Percentiles rank a stretch among this genome's conserved stretches.
Conservation (phyloP, 139 green algal species). For the Edaphochlamys debaryana region DNA sequence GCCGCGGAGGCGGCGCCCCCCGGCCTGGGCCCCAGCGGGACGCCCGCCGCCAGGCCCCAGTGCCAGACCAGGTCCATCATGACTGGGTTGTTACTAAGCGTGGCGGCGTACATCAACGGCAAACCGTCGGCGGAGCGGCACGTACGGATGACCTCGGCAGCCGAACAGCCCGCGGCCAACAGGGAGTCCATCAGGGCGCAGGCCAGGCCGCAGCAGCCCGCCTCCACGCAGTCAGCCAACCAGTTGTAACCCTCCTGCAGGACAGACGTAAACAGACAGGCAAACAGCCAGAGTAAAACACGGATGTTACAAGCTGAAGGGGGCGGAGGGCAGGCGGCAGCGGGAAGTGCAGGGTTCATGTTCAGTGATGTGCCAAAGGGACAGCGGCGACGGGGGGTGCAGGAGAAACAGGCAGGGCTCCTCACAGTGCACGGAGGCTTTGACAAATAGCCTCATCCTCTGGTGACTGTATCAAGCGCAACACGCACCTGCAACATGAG, state of each 20-base stretch:
- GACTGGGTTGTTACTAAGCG: background rate
- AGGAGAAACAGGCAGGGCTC: too few relatives aligned
- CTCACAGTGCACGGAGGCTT: too few relatives aligned
- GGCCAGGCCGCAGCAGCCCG: conserved; percentile 29
- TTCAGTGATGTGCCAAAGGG: too few relatives aligned
- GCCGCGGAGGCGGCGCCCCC: background rate
- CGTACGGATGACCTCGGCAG: conserved; percentile 10
- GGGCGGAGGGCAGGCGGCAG: background rate
- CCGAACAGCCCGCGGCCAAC: background rate
- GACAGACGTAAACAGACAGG: too few relatives aligned
- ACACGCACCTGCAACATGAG: conserved; percentile 38
- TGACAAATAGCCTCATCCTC: too few relatives aligned
- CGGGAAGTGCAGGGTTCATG: too few relatives aligned
- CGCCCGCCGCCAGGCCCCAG: background rate
- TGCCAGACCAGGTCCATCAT: conserved; percentile 1
- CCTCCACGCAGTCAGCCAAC: conserved; percentile 37
- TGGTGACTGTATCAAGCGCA: too few relatives aligned
- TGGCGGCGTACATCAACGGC: conserved; percentile 13
- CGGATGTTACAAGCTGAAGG: too few relatives aligned
- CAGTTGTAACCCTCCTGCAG: conserved; percentile 41
- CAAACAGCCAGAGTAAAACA: too few relatives aligned
- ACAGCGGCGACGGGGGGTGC: too few relatives aligned
- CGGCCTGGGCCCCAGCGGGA: background rate
- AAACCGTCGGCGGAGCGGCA: conserved; percentile 32
- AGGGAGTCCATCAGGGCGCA: conserved; percentile 21